Evolutionary conservation across 371 early-diverging fungal genomes (phyloP).

Genomic region (Rhizopus stolonifer): DNA sequence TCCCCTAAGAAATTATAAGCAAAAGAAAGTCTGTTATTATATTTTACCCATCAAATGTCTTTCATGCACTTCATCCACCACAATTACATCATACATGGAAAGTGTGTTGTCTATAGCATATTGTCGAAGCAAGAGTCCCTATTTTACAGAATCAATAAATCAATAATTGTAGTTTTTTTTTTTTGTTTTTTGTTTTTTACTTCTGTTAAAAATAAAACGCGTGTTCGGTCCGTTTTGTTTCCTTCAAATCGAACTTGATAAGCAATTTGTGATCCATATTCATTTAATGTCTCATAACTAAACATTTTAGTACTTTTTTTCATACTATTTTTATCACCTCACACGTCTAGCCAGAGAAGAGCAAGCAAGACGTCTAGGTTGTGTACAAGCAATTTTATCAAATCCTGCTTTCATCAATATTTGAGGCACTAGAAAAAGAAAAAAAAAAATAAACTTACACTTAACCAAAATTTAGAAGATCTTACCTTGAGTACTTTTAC

Average conservation of each 20-base stretch:
- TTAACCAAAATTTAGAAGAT: background rate
- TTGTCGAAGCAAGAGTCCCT: conserved; percentile 62
- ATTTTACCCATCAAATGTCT: conserved; percentile 52
- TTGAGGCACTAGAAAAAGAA: conserved; percentile 60
- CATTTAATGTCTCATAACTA: conserved; percentile 61
- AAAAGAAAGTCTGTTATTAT: no score
- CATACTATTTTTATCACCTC: conserved; percentile 23
- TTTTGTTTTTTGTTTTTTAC: no score
- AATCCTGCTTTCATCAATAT: conserved; percentile 72
- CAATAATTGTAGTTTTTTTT: no score
- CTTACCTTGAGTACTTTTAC: conserved; percentile 78
- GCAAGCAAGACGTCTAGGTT: conserved; percentile 92
- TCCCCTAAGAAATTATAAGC: no score
- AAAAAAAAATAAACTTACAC: background rate
- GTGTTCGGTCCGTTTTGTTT: conserved; percentile 57
- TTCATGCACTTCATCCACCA: conserved; percentile 83
- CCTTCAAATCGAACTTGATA: conserved; percentile 75
- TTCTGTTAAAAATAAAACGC: conserved; percentile 67
- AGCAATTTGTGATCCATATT: conserved; percentile 67
- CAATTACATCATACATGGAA: conserved; percentile 59
- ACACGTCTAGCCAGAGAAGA: conserved; percentile 85
- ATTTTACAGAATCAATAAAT: background rate
- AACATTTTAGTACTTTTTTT: background rate
- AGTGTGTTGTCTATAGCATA: conserved; percentile 58
- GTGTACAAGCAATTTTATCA: conserved; percentile 84